Conservation (phyloP, 2,329 filamentous ascomycete species). For the Talaromyces atroroseus region DNA sequence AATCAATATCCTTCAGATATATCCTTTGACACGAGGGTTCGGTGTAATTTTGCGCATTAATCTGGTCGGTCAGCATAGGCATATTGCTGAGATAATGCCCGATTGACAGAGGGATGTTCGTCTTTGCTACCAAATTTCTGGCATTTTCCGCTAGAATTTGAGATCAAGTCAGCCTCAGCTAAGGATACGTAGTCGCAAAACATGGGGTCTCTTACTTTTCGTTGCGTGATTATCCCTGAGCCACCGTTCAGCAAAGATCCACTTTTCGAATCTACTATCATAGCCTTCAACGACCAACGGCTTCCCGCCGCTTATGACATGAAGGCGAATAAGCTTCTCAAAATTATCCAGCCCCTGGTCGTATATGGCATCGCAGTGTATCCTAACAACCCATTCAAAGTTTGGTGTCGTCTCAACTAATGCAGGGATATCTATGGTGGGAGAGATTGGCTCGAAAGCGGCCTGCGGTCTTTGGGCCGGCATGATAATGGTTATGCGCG, state of each 20-base stretch:
- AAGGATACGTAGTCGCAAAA: not conserved
- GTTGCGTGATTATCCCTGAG: conserved; percentile 70
- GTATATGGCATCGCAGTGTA: conserved; percentile 72
- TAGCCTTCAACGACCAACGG: conserved; percentile 90
- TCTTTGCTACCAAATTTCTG: conserved; percentile 68
- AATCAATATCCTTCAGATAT: conserved; percentile 97
- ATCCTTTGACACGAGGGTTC: conserved; percentile 77
- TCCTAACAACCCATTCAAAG: conserved; percentile 79
- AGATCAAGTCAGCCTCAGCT: not conserved
- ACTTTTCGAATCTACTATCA: conserved; percentile 65
- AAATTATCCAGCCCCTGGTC: conserved; percentile 72
- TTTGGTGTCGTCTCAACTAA: conserved; percentile 76
- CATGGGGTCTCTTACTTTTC: conserved; percentile 55
- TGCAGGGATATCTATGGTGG: conserved; percentile 69
- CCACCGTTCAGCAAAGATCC: conserved; percentile 77
- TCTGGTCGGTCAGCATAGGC: conserved; percentile 76
- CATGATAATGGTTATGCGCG: conserved; percentile 53
- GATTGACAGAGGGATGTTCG: conserved; percentile 76
- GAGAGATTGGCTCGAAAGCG: conserved; percentile 85
- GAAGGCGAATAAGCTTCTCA: conserved; percentile 74
- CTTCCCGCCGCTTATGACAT: conserved; percentile 79
- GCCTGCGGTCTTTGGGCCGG: conserved; percentile 73
- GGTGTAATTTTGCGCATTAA: conserved; percentile 67
- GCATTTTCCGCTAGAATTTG: conserved; percentile 66
- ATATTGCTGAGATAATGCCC: conserved; percentile 88